phyloP scores from a whole-genome alignment of 202 grass and related monocot species.

The Elaeis oleifera region DNA sequence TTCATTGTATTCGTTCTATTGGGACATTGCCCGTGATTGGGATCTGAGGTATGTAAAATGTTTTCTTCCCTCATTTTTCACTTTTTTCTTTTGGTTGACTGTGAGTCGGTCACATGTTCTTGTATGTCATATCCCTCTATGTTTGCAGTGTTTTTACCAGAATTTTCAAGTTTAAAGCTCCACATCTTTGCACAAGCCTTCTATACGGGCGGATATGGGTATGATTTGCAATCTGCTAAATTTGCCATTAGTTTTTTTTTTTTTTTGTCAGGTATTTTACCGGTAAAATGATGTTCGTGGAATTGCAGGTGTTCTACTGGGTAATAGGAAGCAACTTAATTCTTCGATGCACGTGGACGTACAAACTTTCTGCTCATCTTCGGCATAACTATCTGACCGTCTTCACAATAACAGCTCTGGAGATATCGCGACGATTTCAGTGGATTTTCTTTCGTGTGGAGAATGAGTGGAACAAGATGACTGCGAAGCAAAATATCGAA shows the following conservation, averaged over 20 bases:
- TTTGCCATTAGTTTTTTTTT: not conserved
- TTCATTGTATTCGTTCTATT: slow-evolving; percentile 92
- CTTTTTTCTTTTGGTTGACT: slow-evolving; percentile 3
- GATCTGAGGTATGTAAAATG: slow-evolving; percentile 55
- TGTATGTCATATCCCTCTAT: not conserved
- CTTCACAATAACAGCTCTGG: slow-evolving; percentile 67
- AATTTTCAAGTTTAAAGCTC: slow-evolving; percentile 87
- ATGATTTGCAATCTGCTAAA: slow-evolving; percentile 12
- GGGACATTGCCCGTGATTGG: slow-evolving; percentile 92
- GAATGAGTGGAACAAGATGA: slow-evolving; percentile 98
- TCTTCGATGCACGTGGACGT: slow-evolving; percentile 89
- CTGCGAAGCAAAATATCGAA: slow-evolving; percentile 59
- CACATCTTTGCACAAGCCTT: slow-evolving; percentile 52
- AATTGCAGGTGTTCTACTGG: slow-evolving; percentile 73
- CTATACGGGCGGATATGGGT: slow-evolving; percentile 66
- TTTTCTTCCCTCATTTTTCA: not conserved
- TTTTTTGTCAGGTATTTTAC: not conserved
- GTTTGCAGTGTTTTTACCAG: slow-evolving; percentile 69
- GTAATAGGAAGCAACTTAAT: slow-evolving; percentile 83
- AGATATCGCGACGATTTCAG: slow-evolving; percentile 80
- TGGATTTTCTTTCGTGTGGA: slow-evolving; percentile 97
- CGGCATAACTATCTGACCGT: slow-evolving; percentile 86
- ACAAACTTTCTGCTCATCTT: slow-evolving; percentile 96
- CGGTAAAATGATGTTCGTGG: not conserved
- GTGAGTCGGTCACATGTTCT: slow-evolving; percentile 12